These are phyloP conservation scores for Erodium moschatum DNA, from an alignment of 441 rosid genomes.

Conservation along the genomic window DNA sequence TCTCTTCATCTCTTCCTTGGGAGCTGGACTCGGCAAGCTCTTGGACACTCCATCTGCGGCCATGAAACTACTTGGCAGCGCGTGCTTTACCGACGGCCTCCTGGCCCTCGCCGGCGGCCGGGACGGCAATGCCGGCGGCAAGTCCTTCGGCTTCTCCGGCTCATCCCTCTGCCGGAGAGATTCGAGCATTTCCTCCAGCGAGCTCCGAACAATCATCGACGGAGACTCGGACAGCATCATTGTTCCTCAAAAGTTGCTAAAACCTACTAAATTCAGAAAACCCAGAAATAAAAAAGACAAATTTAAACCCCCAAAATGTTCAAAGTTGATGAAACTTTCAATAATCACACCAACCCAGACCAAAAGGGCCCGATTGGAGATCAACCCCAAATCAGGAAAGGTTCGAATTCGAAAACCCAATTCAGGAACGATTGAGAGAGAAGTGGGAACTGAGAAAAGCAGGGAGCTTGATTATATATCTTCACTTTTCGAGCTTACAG, in stretches of 20 bases:
- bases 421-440: neutral
- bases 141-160: constrained; percentile 56
- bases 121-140: constrained; percentile 86
- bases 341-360: neutral
- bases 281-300: no score
- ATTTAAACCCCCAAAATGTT: neutral
- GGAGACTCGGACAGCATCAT: constrained; percentile 16
- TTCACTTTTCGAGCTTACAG: neutral
- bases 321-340: neutral
- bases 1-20: constrained; percentile 12
- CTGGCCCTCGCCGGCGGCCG: constrained; percentile 83
- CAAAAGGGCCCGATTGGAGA: neutral
- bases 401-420: neutral
- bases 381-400: neutral
- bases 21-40: constrained; percentile 1
- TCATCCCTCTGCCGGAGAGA: constrained; percentile 67
- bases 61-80: constrained; percentile 38
- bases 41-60: constrained; percentile 16
- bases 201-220: constrained; percentile 49
- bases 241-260: no score
- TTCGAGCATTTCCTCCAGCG: constrained; percentile 92
- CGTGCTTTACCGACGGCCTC: constrained; percentile 67
- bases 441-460: neutral
- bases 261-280: no score
- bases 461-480: neutral